Conservation (phyloP, 495 filamentous ascomycete genomes). For the Aspergillus nanangensis region DNA sequence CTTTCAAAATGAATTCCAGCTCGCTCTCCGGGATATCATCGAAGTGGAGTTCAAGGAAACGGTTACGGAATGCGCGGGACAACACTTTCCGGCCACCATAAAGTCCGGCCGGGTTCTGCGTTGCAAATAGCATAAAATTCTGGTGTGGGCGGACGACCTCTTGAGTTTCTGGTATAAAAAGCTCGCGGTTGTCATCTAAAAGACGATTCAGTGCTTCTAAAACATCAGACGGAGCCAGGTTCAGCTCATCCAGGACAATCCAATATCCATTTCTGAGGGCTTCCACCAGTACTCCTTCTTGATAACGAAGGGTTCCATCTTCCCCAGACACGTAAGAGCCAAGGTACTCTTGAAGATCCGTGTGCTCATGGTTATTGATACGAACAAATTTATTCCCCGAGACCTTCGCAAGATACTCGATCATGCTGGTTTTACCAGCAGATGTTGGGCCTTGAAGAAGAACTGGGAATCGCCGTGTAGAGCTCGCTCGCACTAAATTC, state of each 20-base stretch:
- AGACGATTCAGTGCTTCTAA: conserved; percentile 92
- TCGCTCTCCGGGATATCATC: conserved; percentile 97
- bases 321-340: conserved; percentile 86
- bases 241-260: conserved; percentile 97
- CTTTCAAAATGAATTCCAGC: conserved; percentile 85
- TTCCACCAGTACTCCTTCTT: conserved; percentile 91
- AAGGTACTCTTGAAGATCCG: conserved; percentile 95
- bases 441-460: conserved; percentile 97
- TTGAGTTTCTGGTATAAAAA: conserved; percentile 95
- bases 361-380: conserved; percentile 99
- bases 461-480: conserved; percentile 86
- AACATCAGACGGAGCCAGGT: conserved; percentile 93
- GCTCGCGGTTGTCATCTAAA: conserved; percentile 95
- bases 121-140: conserved; percentile 99
- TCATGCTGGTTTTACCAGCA: conserved; percentile 97
- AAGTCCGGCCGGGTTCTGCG: conserved; percentile 92
- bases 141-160: conserved; percentile 85
- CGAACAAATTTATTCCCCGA: conserved; percentile 96
- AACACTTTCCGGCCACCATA: conserved; percentile 93
- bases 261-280: conserved; percentile 90
- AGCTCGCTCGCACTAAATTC: conserved; percentile 88
- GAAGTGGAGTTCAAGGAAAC: conserved; percentile 96
- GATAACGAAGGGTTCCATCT: conserved; percentile 80
- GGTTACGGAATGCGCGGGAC: conserved; percentile 91
- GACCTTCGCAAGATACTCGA: conserved; percentile 91